Conservation (phyloP, 192 early-diverging fungal species). For the Chytriomyces confervae region DNA sequence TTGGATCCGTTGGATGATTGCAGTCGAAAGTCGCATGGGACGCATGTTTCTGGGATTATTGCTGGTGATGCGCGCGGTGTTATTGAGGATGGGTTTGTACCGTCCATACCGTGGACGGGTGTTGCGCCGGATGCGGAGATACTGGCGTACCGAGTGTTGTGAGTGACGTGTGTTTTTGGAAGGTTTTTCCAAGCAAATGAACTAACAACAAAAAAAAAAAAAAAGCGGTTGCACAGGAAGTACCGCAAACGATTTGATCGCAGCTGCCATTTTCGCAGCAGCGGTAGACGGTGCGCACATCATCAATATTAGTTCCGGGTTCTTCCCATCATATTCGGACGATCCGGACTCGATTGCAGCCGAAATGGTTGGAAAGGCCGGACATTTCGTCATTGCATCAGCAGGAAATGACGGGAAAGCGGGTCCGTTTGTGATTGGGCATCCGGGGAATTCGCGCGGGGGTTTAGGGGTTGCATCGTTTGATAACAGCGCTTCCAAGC, state of each 20-base stretch:
- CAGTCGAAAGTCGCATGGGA: slow-evolving; percentile 50
- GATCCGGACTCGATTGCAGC: not conserved
- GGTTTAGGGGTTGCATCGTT: slow-evolving; percentile 35
- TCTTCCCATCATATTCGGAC: slow-evolving; percentile 36
- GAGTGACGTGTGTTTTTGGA: not conserved
- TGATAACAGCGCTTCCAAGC: slow-evolving; percentile 24
- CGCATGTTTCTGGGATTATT: slow-evolving; percentile 57
- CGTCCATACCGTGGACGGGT: slow-evolving; percentile 52
- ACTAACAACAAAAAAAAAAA: no score
- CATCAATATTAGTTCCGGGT: slow-evolving; percentile 83
- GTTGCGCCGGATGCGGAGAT: slow-evolving; percentile 83
- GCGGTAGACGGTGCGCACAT: slow-evolving; percentile 74
- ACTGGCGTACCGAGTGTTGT: slow-evolving; percentile 75
- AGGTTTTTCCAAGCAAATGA: no score
- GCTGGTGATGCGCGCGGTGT: slow-evolving; percentile 42
- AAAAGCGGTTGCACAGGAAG: slow-evolving; percentile 49
- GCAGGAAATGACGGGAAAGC: slow-evolving; percentile 76
- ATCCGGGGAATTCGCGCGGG: slow-evolving; percentile 3
- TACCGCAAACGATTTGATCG: slow-evolving; percentile 73
- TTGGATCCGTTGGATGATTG: slow-evolving; percentile 54
- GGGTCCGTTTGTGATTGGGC: slow-evolving; percentile 58
- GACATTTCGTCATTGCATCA: slow-evolving; percentile 62
- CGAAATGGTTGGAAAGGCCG: not conserved
- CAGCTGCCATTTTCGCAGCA: slow-evolving; percentile 76
- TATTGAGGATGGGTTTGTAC: slow-evolving; percentile 2